Base-by-base conservation (phyloP, 768 basidiomycete species). In the Lactifluus echinatus region DNA sequence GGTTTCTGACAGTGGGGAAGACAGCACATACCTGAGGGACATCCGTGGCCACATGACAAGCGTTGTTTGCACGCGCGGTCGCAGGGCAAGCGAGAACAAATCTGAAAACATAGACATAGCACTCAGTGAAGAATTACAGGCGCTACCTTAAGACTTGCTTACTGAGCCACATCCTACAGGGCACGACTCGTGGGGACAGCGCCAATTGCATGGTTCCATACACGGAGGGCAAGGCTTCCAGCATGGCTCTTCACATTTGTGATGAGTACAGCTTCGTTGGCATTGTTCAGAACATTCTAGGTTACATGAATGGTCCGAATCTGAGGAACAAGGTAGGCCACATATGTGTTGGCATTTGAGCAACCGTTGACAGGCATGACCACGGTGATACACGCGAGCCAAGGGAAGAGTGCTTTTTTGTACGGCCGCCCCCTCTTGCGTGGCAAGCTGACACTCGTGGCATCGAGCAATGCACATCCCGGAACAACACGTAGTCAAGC, bases 51-150 rank as follows among this genome's bases (percentile, higher is more conserved):
- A 54, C 74, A 75, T 1, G 21, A 0, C 0, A 75, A 64, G 15
- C 5, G 23, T 15, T 66, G 60, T 2, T 7, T 29, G 53, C 74
- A 75, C 0, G 65, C 64, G 34, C 58, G 56, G 50, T 74, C 68
- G 59, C 72, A 73, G 5, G 73, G 74, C 1, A 73, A 64, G 1
- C 71, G 63, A 5, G 68, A 61, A 55, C 74, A 75, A 34, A 71
- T 67, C 72, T 73, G 40, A 4, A 15, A 12, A 17, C 11, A 4
- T 10, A 17, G 17, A 5, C 6, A 57, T 37, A 57, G 34, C 21
- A 11, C 8, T 15, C 44, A 17, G 44, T 28, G 14, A 4, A 5
- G 8, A 4, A 15, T 45, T 45, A 15, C 6, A 24, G 15, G 10
- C 17, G 14, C 15, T 15, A 5, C 23, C 28, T 7, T 45, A 17